Evolutionary conservation across 2,329 filamentous ascomycete genomes (phyloP).

Genomic region (Cryphonectria parasitica): DNA sequence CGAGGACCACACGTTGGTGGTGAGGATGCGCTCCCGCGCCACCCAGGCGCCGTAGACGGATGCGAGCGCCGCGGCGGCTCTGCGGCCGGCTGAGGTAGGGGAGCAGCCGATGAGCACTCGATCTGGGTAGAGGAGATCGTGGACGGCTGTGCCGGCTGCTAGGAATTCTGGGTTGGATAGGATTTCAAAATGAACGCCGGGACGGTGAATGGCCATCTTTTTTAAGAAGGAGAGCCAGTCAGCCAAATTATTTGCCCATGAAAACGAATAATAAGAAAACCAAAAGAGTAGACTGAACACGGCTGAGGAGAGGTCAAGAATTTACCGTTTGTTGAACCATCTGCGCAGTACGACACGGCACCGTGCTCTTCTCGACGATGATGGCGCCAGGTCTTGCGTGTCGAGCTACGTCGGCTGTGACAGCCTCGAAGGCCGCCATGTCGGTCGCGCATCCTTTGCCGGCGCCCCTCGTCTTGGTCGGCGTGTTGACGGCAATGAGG

Average conservation of each 20-base stretch:
- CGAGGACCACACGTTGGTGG: conserved; percentile 75
- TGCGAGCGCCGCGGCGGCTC: conserved; percentile 66
- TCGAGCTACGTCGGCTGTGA: conserved; percentile 68
- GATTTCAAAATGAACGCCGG: conserved; percentile 71
- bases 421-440: conserved; percentile 72
- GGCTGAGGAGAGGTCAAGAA: conserved; percentile 19
- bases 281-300: neutral
- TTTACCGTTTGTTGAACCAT: conserved; percentile 69
- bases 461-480: conserved; percentile 71
- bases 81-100: conserved; percentile 60
- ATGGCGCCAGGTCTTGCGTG: conserved; percentile 70
- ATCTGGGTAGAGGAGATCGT: conserved; percentile 71
- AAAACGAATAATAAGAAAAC: neutral
- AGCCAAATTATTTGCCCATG: neutral
- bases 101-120: conserved; percentile 76
- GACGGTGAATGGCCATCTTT: conserved; percentile 61
- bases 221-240: neutral
- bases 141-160: conserved; percentile 75
- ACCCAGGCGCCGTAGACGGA: conserved; percentile 75
- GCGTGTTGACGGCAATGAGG: conserved; percentile 78
- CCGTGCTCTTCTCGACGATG: conserved; percentile 81
- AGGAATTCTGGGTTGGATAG: conserved; percentile 84
- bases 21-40: conserved; percentile 66
- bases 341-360: conserved; percentile 75
- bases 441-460: conserved; percentile 75